Conservation (phyloP, 2,329 filamentous ascomycete species). For the Colletotrichum tabaci region DNA sequence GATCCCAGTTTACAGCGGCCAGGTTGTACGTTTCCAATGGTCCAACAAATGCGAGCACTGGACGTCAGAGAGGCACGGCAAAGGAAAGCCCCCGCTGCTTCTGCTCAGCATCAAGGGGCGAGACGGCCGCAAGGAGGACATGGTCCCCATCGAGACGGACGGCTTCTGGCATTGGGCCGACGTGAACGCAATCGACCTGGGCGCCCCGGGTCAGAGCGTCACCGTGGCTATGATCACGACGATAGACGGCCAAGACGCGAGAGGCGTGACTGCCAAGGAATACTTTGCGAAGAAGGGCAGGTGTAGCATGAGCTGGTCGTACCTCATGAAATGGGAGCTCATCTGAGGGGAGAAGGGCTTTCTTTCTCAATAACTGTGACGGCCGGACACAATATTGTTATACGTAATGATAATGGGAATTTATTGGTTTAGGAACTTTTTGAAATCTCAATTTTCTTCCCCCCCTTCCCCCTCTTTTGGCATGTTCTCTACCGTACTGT, state of each 20-base stretch:
- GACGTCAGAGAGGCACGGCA: constrained; percentile 78
- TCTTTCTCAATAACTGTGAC: constrained; percentile 19
- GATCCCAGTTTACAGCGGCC: constrained; percentile 71
- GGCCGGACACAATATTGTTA: constrained; percentile 21
- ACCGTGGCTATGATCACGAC: constrained; percentile 73
- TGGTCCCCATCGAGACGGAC: constrained; percentile 81
- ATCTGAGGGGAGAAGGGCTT: constrained; percentile 48
- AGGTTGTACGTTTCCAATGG: constrained; percentile 83
- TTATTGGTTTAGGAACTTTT: neutral
- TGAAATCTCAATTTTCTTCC: neutral
- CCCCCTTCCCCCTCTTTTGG: too few relatives aligned
- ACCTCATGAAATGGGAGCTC: constrained; percentile 65
- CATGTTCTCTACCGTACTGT: neutral
- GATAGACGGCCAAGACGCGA: constrained; percentile 62
- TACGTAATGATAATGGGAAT: constrained; percentile 31
- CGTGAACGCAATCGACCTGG: constrained; percentile 75
- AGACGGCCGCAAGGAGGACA: constrained; percentile 78
- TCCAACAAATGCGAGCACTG: constrained; percentile 86
- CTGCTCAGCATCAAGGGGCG: constrained; percentile 76
- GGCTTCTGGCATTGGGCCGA: constrained; percentile 88
- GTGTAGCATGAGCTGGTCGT: constrained; percentile 61
- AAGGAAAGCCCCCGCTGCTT: constrained; percentile 77
- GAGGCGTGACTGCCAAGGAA: constrained; percentile 65
- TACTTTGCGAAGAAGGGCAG: constrained; percentile 60
- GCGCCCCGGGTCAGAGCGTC: constrained; percentile 77